phyloP scores from a whole-genome alignment of 768 basidiomycete species.

The Multifurca ochricompacta region DNA sequence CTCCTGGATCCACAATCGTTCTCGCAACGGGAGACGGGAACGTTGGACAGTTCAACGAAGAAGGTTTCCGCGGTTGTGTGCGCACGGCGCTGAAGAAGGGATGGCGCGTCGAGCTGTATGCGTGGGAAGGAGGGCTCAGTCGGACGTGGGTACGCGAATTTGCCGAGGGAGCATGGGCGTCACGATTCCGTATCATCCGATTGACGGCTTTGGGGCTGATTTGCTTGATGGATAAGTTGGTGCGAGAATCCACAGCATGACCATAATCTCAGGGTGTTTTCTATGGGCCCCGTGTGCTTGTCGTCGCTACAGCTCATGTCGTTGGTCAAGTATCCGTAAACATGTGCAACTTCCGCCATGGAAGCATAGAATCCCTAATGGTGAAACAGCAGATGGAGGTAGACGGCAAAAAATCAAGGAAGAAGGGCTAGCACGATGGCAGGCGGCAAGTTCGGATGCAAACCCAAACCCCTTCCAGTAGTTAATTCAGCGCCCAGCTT shows the following conservation, averaged over 20 bases:
- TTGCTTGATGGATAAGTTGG: slow-evolving; percentile 29
- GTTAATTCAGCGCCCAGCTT: not conserved
- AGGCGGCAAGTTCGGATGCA: not conserved
- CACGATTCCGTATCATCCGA: slow-evolving; percentile 29
- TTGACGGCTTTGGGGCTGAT: slow-evolving; percentile 33
- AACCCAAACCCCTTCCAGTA: not conserved
- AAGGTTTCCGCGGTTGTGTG: slow-evolving; percentile 87
- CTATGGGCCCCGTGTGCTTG: not conserved
- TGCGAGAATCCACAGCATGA: not conserved
- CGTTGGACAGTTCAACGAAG: slow-evolving; percentile 85
- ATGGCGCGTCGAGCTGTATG: slow-evolving; percentile 93
- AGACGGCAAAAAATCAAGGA: not conserved
- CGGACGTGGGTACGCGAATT: slow-evolving; percentile 70
- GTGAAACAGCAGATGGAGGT: not conserved
- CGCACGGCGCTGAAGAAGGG: slow-evolving; percentile 79
- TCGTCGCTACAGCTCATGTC: not conserved
- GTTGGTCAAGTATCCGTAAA: not conserved
- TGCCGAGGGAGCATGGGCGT: slow-evolving; percentile 33
- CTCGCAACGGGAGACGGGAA: slow-evolving; percentile 94
- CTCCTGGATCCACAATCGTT: slow-evolving; percentile 67
- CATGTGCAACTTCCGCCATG: not conserved
- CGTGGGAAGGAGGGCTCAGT: slow-evolving; percentile 82
- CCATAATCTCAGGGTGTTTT: not conserved
- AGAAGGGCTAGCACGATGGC: not conserved
- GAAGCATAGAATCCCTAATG: not conserved